Percentiles rank a stretch among this genome's conserved stretches.
phyloP scores from a whole-genome alignment of 2,329 filamentous ascomycete species.

The Neofusicoccum sp. region DNA sequence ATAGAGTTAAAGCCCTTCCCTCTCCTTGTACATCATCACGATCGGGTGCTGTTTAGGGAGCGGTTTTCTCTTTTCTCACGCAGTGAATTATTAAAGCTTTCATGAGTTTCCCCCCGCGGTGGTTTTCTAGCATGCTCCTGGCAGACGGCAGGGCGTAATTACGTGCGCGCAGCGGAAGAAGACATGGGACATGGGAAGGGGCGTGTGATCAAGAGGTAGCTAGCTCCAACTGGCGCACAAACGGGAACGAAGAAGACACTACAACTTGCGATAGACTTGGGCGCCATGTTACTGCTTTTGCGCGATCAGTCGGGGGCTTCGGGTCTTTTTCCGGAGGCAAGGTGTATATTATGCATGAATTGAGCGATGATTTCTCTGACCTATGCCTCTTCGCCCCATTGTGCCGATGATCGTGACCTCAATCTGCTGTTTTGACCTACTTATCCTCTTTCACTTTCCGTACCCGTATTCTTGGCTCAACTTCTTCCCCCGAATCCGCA shows the following conservation, averaged over 20 bases:
- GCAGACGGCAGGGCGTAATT: not conserved
- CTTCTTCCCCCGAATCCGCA: too few relatives aligned
- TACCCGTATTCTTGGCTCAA: too few relatives aligned
- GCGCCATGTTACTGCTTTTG: not conserved
- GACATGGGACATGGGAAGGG: not conserved
- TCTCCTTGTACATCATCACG: constrained; percentile 13
- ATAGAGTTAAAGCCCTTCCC: not conserved
- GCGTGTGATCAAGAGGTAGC: not conserved
- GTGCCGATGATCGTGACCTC: too few relatives aligned
- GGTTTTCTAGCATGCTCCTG: not conserved
- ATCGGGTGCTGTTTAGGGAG: constrained; percentile 1
- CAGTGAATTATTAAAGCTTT: constrained; percentile 1
- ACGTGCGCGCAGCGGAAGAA: not conserved
- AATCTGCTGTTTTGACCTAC: not conserved
- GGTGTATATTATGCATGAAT: constrained; percentile 13
- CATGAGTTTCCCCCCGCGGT: not conserved
- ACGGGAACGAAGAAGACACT: not conserved
- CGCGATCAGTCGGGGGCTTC: not conserved
- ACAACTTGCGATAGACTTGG: constrained; percentile 9
- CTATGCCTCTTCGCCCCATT: not conserved
- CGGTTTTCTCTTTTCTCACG: not conserved
- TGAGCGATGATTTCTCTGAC: not conserved
- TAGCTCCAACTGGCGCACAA: not conserved
- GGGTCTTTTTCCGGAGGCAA: not conserved
- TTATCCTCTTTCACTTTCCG: too few relatives aligned